Conservation (phyloP, 352 stramenopile species). For the Globisporangium splendens region DNA sequence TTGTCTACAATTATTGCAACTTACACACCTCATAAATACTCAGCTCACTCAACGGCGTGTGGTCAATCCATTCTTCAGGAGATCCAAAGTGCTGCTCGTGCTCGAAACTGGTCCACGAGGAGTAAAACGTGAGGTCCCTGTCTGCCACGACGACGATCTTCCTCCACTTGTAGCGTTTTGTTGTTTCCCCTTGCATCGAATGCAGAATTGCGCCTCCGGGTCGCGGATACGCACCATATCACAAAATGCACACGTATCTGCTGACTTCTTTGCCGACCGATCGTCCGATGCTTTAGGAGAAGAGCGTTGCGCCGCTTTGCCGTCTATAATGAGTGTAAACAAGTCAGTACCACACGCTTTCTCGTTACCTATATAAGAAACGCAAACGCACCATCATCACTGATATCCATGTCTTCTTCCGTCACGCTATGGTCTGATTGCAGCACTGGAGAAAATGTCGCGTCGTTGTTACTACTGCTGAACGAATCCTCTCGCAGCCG, state of each 20-base stretch:
- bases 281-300: background rate
- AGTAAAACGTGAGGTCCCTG: background rate
- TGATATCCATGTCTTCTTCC: slow-evolving; percentile 18
- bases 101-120: background rate
- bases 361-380: background rate
- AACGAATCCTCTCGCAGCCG: slow-evolving; percentile 7
- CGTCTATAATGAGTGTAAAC: background rate
- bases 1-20: background rate
- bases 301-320: background rate
- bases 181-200: slow-evolving; percentile 14
- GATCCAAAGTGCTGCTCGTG: background rate
- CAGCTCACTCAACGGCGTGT: slow-evolving; percentile 11
- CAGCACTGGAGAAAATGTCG: slow-evolving; percentile 10
- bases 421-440: slow-evolving; percentile 11
- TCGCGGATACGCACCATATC: slow-evolving; percentile 10
- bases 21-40: slow-evolving; percentile 12
- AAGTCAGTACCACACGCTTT: background rate
- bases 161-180: background rate
- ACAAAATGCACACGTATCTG: slow-evolving; percentile 8
- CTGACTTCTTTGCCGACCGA: background rate
- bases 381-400: slow-evolving; percentile 10
- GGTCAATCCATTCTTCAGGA: slow-evolving; percentile 4
- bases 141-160: no score
- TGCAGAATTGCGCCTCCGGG: slow-evolving; percentile 10
- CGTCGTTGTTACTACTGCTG: slow-evolving; percentile 4